phyloP scores from a whole-genome alignment of 257 asterid species.

The Nemophila menziesii region DNA sequence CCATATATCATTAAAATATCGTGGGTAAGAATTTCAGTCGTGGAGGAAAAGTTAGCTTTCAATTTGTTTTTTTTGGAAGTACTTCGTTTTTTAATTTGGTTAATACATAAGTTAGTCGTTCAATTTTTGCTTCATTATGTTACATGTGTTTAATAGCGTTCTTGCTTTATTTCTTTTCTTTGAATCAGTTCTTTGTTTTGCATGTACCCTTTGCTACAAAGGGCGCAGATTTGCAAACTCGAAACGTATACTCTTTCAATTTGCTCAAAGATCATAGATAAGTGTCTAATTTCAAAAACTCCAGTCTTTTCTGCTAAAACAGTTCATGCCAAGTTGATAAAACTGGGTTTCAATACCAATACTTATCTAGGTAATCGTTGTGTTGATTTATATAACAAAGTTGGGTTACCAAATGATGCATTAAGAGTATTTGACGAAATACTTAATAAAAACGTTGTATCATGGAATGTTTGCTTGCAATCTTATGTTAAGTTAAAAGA shows the following conservation, averaged over 20 bases:
- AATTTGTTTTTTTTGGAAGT: no score
- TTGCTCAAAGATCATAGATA: constrained; percentile 28
- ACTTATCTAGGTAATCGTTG: constrained; percentile 46
- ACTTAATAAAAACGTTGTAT: constrained; percentile 28
- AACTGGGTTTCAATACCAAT: constrained; percentile 33
- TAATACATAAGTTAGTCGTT: no score
- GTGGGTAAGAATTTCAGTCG: no score
- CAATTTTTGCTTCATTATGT: not conserved
- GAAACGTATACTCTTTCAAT: no score
- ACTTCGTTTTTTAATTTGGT: no score
- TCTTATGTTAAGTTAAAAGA: constrained; percentile 14
- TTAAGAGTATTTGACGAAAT: constrained; percentile 36
- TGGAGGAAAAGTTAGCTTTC: constrained; percentile 1
- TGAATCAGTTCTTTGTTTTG: constrained; percentile 11
- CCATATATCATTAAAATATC: no score
- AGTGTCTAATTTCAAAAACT: constrained; percentile 15
- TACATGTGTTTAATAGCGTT: no score
- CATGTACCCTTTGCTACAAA: constrained; percentile 35
- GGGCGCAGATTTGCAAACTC: constrained; percentile 15
- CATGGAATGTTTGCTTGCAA: constrained; percentile 55
- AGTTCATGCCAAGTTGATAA: constrained; percentile 44
- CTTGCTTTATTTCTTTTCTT: not conserved
- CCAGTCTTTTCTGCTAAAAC: constrained; percentile 32
- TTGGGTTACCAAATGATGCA: constrained; percentile 32
- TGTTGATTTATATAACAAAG: constrained; percentile 33